These are phyloP conservation scores for Penicillium sp. DNA, from an alignment of 2,329 filamentous ascomycete species.

Conservation along the genomic window DNA sequence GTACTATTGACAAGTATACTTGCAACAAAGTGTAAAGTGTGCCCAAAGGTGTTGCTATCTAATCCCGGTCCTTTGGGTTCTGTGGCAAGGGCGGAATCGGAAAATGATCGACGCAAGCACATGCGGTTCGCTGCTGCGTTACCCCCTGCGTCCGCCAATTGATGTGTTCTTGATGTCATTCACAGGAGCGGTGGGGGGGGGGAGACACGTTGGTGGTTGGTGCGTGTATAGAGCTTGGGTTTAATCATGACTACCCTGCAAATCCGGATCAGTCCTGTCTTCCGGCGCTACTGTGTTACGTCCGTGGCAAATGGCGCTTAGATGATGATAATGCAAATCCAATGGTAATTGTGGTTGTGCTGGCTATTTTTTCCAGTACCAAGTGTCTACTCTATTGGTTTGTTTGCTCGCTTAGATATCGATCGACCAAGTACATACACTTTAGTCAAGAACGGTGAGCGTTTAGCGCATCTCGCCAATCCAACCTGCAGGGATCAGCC, in stretches of 20 bases:
- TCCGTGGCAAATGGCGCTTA: not conserved
- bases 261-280: not conserved
- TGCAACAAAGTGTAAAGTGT: not conserved
- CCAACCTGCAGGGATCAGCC: slow-evolving; percentile 15
- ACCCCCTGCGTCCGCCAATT: slow-evolving; percentile 11
- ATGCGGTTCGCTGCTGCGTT: slow-evolving; percentile 1
- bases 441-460: not conserved
- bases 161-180: slow-evolving; percentile 1
- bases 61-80: slow-evolving; percentile 1
- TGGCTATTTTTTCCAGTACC: not conserved
- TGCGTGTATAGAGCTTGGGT: not conserved
- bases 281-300: slow-evolving; percentile 1
- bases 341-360: not conserved
- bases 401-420: not conserved
- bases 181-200: not conserved
- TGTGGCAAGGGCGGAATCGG: slow-evolving; percentile 1
- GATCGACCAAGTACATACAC: not conserved
- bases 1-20: not conserved
- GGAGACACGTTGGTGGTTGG: not conserved
- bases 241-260: not conserved
- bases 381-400: no score
- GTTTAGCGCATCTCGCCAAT: not conserved
- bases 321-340: not conserved
- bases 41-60: no score
- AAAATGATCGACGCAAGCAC: slow-evolving; percentile 9